Evolutionary conservation across 139 green algal genomes (phyloP).

Genomic region (Spirogloea muscicola): DNA sequence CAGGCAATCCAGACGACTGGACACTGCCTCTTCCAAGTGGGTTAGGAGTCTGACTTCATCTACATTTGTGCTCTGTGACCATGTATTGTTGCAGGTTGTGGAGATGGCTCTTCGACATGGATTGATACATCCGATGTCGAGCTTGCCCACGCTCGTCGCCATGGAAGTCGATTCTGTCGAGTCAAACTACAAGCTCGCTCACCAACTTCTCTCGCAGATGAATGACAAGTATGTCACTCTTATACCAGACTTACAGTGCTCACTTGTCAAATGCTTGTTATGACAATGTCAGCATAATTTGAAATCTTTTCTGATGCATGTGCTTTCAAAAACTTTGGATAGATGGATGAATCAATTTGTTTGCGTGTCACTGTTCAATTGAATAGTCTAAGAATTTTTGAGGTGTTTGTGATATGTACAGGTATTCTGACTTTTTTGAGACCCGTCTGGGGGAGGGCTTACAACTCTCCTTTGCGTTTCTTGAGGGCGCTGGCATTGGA

Average conservation of each 20-base stretch:
- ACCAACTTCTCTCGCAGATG: constrained; percentile 19
- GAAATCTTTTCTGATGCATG: too few relatives aligned
- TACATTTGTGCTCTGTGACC: too few relatives aligned
- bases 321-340: background rate
- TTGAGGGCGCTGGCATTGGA: background rate
- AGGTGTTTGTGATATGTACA: background rate
- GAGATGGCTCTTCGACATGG: constrained; percentile 40
- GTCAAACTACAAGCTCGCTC: constrained; percentile 11
- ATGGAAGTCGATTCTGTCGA: constrained; percentile 26
- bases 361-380: background rate
- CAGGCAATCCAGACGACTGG: background rate
- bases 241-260: too few relatives aligned
- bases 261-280: too few relatives aligned
- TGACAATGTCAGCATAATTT: too few relatives aligned
- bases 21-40: background rate
- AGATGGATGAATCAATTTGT: background rate
- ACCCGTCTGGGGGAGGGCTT: constrained; percentile 10
- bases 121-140: constrained; percentile 40
- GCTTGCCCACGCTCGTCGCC: constrained; percentile 24
- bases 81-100: constrained; percentile 21
- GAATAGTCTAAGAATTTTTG: background rate
- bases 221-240: constrained; percentile 30
- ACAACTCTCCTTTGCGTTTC: constrained; percentile 11
- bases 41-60: too few relatives aligned
- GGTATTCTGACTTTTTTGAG: constrained; percentile 19